Evolutionary conservation across 805 yeast genomes (phyloP), one percentile per base, ranked within the genome.

Genomic region (Ogataea philodendri): DNA sequence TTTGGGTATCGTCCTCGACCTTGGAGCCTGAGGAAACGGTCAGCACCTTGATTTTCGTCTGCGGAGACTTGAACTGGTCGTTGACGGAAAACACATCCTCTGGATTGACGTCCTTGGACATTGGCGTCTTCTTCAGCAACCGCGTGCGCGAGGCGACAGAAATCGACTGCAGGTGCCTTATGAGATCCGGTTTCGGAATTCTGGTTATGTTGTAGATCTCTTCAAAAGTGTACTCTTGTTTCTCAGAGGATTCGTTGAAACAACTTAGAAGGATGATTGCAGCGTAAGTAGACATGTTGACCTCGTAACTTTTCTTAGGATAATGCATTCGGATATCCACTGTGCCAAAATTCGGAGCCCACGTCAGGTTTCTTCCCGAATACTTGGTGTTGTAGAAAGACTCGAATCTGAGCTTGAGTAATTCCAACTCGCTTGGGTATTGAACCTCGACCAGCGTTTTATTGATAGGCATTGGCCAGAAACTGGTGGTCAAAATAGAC

Each of bases 341-440:
- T 5, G 85, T 76, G 5, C 96, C 95, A 52, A 85, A 74, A 46
- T 79, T 78, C 15, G 89, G 85, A 22, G 87, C 80, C 97, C 97
- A 93, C 7, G 63, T 64, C 30, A 84, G 55, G 30, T 64, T 67
- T 46, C 94, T 65, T 7, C 86, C 84, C 33, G 61, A 67, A 49
- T 78, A 79, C 26, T 69, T 62, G 3, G 65, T 56, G 4, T 55
- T 44, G 46, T 84, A 84, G 47, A 66, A 76, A 5, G 57, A 52
- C 39, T 74, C 78, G 52, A 77, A 84, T 16, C 63, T 54, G 1
- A 54, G 47, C 42, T 67, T 67, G 15, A 76, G 50, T 2, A 57
- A 46, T 19, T 62, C 66, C 21, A 84, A 52, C 15, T 58, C 63
- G 1, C 59, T 44, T 0, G 87, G 80, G 9, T 71, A 52, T 3